Evolutionary conservation across 345 rosid species (phyloP).

Genomic region (Jatropha curcas): DNA sequence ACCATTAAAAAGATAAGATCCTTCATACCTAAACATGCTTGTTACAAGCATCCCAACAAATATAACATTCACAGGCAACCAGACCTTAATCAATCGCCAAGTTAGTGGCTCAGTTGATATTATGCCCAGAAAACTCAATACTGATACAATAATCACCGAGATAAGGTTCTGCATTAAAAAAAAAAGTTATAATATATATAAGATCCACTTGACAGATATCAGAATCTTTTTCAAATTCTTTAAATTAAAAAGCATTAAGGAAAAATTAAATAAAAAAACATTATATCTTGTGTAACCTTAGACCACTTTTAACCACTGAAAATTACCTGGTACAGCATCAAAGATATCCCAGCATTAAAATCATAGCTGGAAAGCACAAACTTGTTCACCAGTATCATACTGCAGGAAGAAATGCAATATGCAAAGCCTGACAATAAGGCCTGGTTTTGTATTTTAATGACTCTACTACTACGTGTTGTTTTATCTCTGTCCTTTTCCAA

Average conservation of each 20-base stretch:
- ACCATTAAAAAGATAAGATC: not conserved
- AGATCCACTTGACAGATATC: slow-evolving; percentile 11
- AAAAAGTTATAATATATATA: slow-evolving; percentile 12
- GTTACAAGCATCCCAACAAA: slow-evolving; percentile 98
- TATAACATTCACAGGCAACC: slow-evolving; percentile 93
- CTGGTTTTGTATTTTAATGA: slow-evolving; percentile 58
- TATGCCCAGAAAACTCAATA: slow-evolving; percentile 64
- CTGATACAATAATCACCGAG: slow-evolving; percentile 76
- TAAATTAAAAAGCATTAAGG: slow-evolving; percentile 10
- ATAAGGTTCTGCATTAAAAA: slow-evolving; percentile 78
- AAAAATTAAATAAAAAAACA: not conserved
- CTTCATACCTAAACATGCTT: slow-evolving; percentile 93
- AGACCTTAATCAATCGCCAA: slow-evolving; percentile 78
- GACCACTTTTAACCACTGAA: slow-evolving; percentile 3
- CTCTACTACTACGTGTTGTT: slow-evolving; percentile 37
- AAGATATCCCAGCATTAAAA: slow-evolving; percentile 89
- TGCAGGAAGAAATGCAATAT: slow-evolving; percentile 92
- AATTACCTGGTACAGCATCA: slow-evolving; percentile 94
- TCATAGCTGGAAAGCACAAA: slow-evolving; percentile 90
- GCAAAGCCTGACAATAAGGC: slow-evolving; percentile 89
- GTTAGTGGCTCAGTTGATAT: slow-evolving; percentile 88
- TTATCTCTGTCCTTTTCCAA: slow-evolving; percentile 59
- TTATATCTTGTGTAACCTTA: not conserved
- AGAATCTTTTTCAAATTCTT: not conserved
- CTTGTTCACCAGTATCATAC: slow-evolving; percentile 95